Conservation (phyloP, 768 basidiomycete genomes). For the Pisolithus microcarpus region DNA sequence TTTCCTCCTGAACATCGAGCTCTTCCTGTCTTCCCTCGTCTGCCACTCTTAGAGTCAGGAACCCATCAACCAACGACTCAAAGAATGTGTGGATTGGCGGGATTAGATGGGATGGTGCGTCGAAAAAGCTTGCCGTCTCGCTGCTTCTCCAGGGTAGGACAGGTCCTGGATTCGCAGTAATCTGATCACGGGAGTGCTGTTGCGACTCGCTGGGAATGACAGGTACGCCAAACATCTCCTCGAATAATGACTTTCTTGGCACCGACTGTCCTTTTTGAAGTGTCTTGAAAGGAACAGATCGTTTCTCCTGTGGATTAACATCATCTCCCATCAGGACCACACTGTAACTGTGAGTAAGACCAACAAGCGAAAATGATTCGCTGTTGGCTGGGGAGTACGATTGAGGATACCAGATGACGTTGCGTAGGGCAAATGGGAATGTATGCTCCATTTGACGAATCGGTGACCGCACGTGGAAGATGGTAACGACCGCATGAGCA, state of each 20-base stretch:
- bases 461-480: conserved; percentile 43
- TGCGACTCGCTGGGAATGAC: conserved; percentile 41
- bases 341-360: conserved; percentile 60
- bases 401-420: conserved; percentile 33
- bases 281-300: conserved; percentile 37
- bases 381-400: conserved; percentile 27
- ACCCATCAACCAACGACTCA: conserved; percentile 49
- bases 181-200: conserved; percentile 11
- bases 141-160: conserved; percentile 32
- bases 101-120: conserved; percentile 67
- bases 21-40: conserved; percentile 13
- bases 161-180: conserved; percentile 7
- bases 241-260: conserved; percentile 60
- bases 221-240: conserved; percentile 84
- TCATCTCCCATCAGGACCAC: conserved; percentile 65
- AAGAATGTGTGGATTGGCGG: conserved; percentile 71
- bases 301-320: conserved; percentile 33
- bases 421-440: conserved; percentile 61
- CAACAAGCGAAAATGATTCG: conserved; percentile 51
- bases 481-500: conserved; percentile 34
- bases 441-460: conserved; percentile 35
- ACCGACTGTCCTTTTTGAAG: conserved; percentile 22
- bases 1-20: conserved; percentile 25
- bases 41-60: conserved; percentile 30
- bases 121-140: conserved; percentile 45